phyloP scores from a whole-genome alignment of 371 early-diverging fungal genomes.

The Mortierella sp. region DNA sequence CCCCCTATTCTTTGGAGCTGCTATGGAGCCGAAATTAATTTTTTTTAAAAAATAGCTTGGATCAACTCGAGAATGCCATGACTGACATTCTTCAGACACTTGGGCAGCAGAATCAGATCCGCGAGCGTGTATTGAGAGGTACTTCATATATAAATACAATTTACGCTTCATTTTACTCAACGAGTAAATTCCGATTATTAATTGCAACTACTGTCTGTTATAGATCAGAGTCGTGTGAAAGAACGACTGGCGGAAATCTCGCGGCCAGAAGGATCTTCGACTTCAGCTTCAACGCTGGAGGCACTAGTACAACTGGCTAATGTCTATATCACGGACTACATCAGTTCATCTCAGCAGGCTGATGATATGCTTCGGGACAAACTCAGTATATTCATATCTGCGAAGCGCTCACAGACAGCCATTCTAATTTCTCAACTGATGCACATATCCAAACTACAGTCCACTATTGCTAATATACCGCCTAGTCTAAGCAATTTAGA shows the following conservation, averaged over 20 bases:
- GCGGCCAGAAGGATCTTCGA: conserved; percentile 24
- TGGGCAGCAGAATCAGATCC: conserved; percentile 45
- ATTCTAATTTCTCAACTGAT: conserved; percentile 56
- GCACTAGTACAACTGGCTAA: conserved; percentile 72
- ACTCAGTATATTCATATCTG: conserved; percentile 44
- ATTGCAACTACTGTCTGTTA: background rate
- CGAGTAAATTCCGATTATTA: too few species aligned
- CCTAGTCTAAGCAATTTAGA: conserved; percentile 46
- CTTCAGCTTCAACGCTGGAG: conserved; percentile 60
- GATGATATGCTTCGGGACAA: conserved; percentile 54
- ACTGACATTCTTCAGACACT: conserved; percentile 48
- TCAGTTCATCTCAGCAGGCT: conserved; percentile 41
- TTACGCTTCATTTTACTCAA: too few species aligned
- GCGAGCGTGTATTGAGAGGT: conserved; percentile 40
- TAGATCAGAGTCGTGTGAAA: conserved; percentile 49
- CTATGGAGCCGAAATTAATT: background rate
- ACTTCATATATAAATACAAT: background rate
- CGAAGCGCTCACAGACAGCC: conserved; percentile 56
- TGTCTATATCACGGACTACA: conserved; percentile 74
- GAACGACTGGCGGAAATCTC: conserved; percentile 39
- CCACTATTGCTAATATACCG: conserved; percentile 61
- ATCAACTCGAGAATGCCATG: conserved; percentile 51
- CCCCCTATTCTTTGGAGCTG: too few species aligned
- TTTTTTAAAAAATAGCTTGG: conserved; percentile 17
- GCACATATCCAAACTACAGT: conserved; percentile 57